These are phyloP conservation scores for Fremontodendron californicum DNA, from an alignment of 345 rosid genomes.

Conservation along the genomic window DNA sequence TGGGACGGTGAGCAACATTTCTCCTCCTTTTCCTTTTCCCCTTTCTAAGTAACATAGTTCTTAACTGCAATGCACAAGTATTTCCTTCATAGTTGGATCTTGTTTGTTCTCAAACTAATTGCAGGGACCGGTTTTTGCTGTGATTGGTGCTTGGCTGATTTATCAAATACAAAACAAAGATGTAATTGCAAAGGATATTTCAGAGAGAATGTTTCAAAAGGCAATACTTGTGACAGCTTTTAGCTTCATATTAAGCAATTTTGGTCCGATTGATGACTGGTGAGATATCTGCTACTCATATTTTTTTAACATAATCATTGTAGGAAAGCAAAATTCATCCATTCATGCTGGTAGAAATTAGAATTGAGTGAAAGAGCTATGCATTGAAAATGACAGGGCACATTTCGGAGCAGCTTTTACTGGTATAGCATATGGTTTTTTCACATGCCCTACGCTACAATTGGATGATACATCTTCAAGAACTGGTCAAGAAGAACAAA, in stretches of 20 bases:
- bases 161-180: conserved; percentile 65
- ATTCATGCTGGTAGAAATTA: neutral
- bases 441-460: conserved; percentile 61
- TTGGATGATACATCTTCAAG: conserved; percentile 48
- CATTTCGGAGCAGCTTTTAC: conserved; percentile 68
- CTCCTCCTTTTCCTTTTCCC: neutral
- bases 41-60: neutral
- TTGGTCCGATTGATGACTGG: conserved; percentile 82
- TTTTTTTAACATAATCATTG: neutral
- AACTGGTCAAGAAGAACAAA: conserved; percentile 52
- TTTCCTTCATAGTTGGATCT: neutral
- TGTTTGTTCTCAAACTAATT: conserved; percentile 9
- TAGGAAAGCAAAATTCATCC: neutral
- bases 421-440: conserved; percentile 57
- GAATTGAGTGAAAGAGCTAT: neutral
- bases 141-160: conserved; percentile 89
- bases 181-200: conserved; percentile 37
- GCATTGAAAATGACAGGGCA: conserved; percentile 40
- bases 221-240: conserved; percentile 61
- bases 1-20: conserved; percentile 62
- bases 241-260: conserved; percentile 70
- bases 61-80: neutral
- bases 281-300: conserved; percentile 21
- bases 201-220: conserved; percentile 63
- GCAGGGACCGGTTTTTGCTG: conserved; percentile 77